These are phyloP conservation scores for Aspergillus intermedius DNA, from an alignment of 2,329 filamentous ascomycete species.

Conservation along the genomic window DNA sequence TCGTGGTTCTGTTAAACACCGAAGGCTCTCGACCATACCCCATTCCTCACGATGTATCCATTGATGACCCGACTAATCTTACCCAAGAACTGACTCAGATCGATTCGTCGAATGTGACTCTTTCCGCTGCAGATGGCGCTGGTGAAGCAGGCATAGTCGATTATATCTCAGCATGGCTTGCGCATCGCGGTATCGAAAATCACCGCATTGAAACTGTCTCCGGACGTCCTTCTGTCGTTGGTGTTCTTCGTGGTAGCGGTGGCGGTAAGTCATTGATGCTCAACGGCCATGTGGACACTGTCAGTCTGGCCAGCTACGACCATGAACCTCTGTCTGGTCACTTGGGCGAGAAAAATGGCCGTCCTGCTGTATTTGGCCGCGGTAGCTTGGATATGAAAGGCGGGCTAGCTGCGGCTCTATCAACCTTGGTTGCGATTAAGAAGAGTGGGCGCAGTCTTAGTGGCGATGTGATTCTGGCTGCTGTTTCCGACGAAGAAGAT, in stretches of 20 bases:
- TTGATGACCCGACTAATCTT: conserved; percentile 38
- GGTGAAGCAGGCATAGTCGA: conserved; percentile 44
- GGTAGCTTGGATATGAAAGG: conserved; percentile 49
- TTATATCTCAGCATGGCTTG: conserved; percentile 47
- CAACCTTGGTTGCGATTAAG: conserved; percentile 36
- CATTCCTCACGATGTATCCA: conserved; percentile 36
- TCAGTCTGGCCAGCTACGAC: conserved; percentile 44
- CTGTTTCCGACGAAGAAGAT: conserved; percentile 50
- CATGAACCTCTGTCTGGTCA: conserved; percentile 41
- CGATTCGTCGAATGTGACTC: conserved; percentile 44
- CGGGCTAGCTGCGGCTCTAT: conserved; percentile 44
- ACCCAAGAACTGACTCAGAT: conserved; percentile 45
- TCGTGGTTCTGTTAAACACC: conserved; percentile 61
- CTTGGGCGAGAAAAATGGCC: conserved; percentile 28
- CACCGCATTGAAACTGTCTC: conserved; percentile 44
- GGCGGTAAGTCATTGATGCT: conserved; percentile 47
- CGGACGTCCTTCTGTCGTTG: conserved; percentile 48
- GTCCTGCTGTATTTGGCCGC: conserved; percentile 37
- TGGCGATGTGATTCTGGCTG: conserved; percentile 49
- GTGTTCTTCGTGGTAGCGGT: conserved; percentile 42
- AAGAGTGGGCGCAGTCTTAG: conserved; percentile 22
- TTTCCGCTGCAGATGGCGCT: conserved; percentile 37
- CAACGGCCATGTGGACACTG: conserved; percentile 51
- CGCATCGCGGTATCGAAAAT: conserved; percentile 46
- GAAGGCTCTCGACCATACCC: conserved; percentile 55